A percentile compares a stretch with the other conserved stretches of the same genome.
Evolutionary conservation across 2,329 filamentous ascomycete genomes (phyloP).

Genomic region (Tolypocladium paradoxum): DNA sequence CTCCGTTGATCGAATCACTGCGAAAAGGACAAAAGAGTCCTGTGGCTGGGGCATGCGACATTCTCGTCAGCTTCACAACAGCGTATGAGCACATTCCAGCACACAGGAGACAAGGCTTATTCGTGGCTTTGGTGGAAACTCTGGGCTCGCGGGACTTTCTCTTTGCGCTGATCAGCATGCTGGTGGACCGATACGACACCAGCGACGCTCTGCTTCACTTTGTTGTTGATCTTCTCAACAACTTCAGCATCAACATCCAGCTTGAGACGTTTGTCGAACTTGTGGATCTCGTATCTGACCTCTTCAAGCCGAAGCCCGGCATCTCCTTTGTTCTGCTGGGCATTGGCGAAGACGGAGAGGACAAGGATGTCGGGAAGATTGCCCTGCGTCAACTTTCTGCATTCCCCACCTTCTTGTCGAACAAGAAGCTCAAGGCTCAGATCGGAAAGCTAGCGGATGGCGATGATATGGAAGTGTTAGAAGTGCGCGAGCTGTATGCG

Average conservation of each 20-base stretch:
- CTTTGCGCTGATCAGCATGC: slow-evolving; percentile 77
- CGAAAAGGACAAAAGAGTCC: slow-evolving; percentile 68
- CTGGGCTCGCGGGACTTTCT: slow-evolving; percentile 80
- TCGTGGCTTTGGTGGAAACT: slow-evolving; percentile 74
- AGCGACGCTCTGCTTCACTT: slow-evolving; percentile 66
- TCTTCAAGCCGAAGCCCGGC: slow-evolving; percentile 62
- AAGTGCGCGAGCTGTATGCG: slow-evolving; percentile 58
- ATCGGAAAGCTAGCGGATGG: slow-evolving; percentile 45
- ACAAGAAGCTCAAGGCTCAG: slow-evolving; percentile 44
- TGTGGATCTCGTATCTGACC: slow-evolving; percentile 62
- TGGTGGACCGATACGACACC: slow-evolving; percentile 80
- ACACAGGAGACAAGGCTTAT: slow-evolving; percentile 73
- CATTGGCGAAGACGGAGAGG: slow-evolving; percentile 32
- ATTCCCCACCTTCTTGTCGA: slow-evolving; percentile 47
- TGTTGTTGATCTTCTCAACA: slow-evolving; percentile 59
- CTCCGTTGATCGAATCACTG: slow-evolving; percentile 77
- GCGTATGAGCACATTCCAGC: slow-evolving; percentile 93
- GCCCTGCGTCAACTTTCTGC: slow-evolving; percentile 45
- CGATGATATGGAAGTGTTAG: slow-evolving; percentile 56
- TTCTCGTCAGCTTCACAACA: slow-evolving; percentile 90
- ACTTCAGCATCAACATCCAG: slow-evolving; percentile 65
- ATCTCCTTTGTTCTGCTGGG: slow-evolving; percentile 65
- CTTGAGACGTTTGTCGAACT: slow-evolving; percentile 69
- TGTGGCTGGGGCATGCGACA: slow-evolving; percentile 72
- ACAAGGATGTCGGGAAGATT: slow-evolving; percentile 37